A percentile compares a stretch with the other conserved stretches of the same genome.
Conservation (phyloP, 139 green algal species). For the Chlorella sp. region DNA sequence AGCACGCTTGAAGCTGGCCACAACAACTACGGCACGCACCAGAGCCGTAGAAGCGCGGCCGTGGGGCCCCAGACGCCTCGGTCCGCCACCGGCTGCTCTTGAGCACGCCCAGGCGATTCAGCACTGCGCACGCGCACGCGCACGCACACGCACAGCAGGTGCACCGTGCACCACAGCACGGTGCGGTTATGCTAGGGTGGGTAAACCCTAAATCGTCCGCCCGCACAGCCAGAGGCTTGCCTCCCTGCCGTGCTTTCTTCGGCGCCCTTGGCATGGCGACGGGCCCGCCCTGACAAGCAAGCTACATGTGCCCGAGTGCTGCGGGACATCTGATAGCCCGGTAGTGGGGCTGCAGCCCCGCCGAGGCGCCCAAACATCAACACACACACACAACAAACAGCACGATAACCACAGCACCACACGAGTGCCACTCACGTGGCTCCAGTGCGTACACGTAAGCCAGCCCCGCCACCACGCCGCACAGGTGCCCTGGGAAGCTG, state of each 20-base stretch:
- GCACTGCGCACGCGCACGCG: not conserved
- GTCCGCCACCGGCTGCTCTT: not conserved
- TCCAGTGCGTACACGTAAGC: constrained; percentile 20
- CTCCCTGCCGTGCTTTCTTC: too few relatives aligned
- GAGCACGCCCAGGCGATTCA: not conserved
- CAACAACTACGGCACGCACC: not conserved
- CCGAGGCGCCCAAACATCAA: not conserved
- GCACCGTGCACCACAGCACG: not conserved
- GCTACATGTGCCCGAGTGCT: too few relatives aligned
- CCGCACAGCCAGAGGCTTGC: too few relatives aligned
- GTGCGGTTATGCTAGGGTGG: too few relatives aligned
- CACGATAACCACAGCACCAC: not conserved
- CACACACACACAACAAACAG: not conserved
- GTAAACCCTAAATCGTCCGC: too few relatives aligned
- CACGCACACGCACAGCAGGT: too few relatives aligned
- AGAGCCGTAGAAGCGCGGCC: not conserved
- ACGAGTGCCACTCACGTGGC: constrained; percentile 14
- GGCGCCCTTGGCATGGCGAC: too few relatives aligned
- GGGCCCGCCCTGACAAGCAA: too few relatives aligned
- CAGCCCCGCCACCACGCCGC: constrained; percentile 27
- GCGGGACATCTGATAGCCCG: too few relatives aligned
- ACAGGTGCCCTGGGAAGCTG: constrained; percentile 29
- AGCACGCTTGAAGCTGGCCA: not conserved
- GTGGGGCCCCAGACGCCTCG: not conserved
- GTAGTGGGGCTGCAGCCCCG: too few relatives aligned